Base-by-base conservation (phyloP, 2,329 filamentous ascomycete species). In the Monilinia vaccinii-corymbosi region DNA sequence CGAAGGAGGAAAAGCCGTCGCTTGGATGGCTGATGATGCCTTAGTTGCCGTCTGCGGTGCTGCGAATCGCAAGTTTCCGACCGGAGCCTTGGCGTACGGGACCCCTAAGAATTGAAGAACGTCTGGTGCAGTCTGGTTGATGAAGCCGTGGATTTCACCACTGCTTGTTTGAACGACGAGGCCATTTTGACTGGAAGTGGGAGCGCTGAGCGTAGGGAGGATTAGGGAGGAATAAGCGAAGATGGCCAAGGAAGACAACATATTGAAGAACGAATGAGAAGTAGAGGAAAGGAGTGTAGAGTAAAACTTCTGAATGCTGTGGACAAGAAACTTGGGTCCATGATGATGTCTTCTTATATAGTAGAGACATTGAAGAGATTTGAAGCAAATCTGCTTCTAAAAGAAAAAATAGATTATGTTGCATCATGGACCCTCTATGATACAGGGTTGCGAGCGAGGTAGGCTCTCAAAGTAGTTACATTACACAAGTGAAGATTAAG, bases 21-120 rank as follows among this genome's bases (percentile, higher is more conserved):
- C 65, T 45, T 65, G 42, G 2, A 67, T 63, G 4, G 21, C 40
- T 8, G 40, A 28, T 16, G 40, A 32, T 14, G 56, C 55, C 16
- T 56, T 52, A 4, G 44, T 25, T 52, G 65, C 63, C 4, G 56
- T 46, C 18, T 66, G 64, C 2, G 75, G 67, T 18, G 67, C 70
- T 23, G 61, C 66, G 64, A 75, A 77, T 50, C 75, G 68, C 34
- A 69, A 66, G 10, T 73, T 63, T 1, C 72, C 74, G 13, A 70
- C 61, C 21, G 75, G 73, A 8, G 73, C 70, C 38, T 72, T 65
- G 1, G 73, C 74, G 60, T 74, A 76, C 4, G 72, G 73, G 34
- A 77, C 70, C 11, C 73, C 72, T 13, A 75, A 67, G 58, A 76
- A 77, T 51, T 66, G 63, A n/a, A 57, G 52, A 21, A 68, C 67